Percentiles rank a stretch among this genome's conserved stretches.
phyloP scores from a whole-genome alignment of 805 yeast species.

The Sungouiella blattae region DNA sequence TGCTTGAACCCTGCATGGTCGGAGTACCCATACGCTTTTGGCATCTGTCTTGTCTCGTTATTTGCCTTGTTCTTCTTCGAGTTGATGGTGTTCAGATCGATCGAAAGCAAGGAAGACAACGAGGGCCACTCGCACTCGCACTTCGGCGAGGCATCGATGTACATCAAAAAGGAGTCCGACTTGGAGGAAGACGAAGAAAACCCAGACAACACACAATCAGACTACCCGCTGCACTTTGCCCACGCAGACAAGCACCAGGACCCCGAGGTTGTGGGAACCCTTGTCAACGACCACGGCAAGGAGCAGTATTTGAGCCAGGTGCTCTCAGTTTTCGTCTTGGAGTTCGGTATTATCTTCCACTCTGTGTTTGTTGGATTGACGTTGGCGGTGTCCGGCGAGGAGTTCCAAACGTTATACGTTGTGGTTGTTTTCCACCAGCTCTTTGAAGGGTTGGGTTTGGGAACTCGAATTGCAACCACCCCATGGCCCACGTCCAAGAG shows the following conservation, averaged over 20 bases:
- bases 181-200: constrained; percentile 12
- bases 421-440: constrained; percentile 74
- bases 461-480: constrained; percentile 65
- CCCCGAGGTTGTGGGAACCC: constrained; percentile 38
- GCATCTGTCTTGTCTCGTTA: constrained; percentile 47
- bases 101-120: constrained; percentile 32
- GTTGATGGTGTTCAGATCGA: constrained; percentile 44
- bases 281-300: constrained; percentile 27
- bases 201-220: constrained; percentile 9
- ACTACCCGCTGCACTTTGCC: constrained; percentile 38
- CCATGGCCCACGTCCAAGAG: constrained; percentile 47
- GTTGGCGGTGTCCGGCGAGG: constrained; percentile 74
- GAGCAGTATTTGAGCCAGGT: constrained; percentile 57
- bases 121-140: constrained; percentile 50
- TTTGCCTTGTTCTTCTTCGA: constrained; percentile 53
- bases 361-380: constrained; percentile 80
- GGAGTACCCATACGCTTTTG: constrained; percentile 55
- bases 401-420: constrained; percentile 65
- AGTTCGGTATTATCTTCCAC: constrained; percentile 80
- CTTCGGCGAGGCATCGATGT: constrained; percentile 44
- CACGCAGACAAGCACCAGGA: constrained; percentile 46
- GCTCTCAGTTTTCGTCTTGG: constrained; percentile 56
- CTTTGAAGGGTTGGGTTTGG: constrained; percentile 85
- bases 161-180: constrained; percentile 21
- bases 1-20: constrained; percentile 63